These are phyloP conservation scores for Leptographium flavum DNA, from an alignment of 2,329 filamentous ascomycete genomes.

Conservation along the genomic window DNA sequence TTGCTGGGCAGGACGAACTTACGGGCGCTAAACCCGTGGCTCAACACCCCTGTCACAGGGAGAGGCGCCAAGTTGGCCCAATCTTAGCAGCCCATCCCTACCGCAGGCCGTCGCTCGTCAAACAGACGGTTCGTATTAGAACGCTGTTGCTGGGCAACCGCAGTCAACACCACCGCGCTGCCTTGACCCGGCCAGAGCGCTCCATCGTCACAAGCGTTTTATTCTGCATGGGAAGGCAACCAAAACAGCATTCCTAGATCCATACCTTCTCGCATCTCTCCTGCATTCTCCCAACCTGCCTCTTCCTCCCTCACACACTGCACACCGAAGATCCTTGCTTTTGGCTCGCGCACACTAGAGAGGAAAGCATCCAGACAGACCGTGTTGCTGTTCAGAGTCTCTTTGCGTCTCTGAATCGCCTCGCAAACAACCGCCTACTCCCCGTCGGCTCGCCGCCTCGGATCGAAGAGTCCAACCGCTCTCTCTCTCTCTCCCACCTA, in stretches of 20 bases:
- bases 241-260: constrained; percentile 11
- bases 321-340: background rate
- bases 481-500: constrained; percentile 9
- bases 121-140: no score
- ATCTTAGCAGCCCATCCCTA: background rate
- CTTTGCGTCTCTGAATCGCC: no score
- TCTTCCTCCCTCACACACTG: background rate
- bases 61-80: background rate
- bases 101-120: background rate
- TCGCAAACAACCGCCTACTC: no score
- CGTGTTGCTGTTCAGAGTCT: background rate
- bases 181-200: background rate
- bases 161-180: constrained; percentile 9
- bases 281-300: background rate
- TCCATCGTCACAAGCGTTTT: constrained; percentile 6
- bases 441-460: no score
- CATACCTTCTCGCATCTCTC: constrained; percentile 4
- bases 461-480: background rate
- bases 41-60: background rate
- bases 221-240: background rate
- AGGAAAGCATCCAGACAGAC: background rate
- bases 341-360: background rate
- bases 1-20: background rate
- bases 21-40: background rate
- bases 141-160: constrained; percentile 12